Conservation (phyloP, 495 filamentous ascomycete genomes). For the Aspergillus leporis region DNA sequence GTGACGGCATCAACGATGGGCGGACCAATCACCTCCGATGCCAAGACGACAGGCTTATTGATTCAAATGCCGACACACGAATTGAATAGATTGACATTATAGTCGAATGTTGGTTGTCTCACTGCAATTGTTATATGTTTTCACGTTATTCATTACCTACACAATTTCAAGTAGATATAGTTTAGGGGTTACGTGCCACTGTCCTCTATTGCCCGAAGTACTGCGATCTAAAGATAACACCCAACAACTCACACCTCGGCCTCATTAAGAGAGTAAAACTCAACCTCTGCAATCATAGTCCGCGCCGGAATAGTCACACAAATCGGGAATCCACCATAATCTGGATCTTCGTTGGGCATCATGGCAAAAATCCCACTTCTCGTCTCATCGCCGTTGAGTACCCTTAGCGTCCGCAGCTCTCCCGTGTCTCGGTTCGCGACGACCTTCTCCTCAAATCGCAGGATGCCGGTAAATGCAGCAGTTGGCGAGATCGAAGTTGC, state of each 20-base stretch:
- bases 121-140: too few relatives aligned
- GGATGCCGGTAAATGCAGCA: slow-evolving; percentile 44
- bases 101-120: too few relatives aligned
- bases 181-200: too few relatives aligned
- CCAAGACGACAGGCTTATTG: not conserved
- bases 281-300: slow-evolving; percentile 50
- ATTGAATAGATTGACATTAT: too few relatives aligned
- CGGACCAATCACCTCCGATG: slow-evolving; percentile 6
- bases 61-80: not conserved
- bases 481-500: slow-evolving; percentile 28
- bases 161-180: too few relatives aligned
- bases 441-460: slow-evolving; percentile 43
- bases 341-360: slow-evolving; percentile 52
- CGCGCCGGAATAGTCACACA: slow-evolving; percentile 47
- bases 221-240: not conserved
- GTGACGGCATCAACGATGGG: not conserved
- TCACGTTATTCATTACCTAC: too few relatives aligned
- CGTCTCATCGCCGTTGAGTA: slow-evolving; percentile 53
- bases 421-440: slow-evolving; percentile 36
- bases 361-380: slow-evolving; percentile 43
- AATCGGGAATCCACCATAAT: slow-evolving; percentile 54
- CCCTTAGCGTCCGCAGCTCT: slow-evolving; percentile 34
- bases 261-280: slow-evolving; percentile 40
- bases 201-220: too few relatives aligned
- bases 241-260: not conserved